phyloP scores from a whole-genome alignment of 257 asterid genomes.

The Fraxinus americana region DNA sequence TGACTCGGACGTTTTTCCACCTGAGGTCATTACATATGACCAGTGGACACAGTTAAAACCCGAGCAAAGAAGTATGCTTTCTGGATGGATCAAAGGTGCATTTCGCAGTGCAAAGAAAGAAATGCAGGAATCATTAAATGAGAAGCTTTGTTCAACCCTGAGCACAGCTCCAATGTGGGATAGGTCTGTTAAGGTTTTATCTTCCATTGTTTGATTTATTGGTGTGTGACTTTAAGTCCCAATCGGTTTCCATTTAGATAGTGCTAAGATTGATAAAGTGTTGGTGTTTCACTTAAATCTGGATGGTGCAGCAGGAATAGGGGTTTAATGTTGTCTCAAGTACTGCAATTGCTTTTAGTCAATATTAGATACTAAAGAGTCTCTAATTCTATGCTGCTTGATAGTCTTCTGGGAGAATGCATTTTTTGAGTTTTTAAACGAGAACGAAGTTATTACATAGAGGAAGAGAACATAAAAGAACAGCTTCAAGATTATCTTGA shows the following conservation, averaged over 20 bases:
- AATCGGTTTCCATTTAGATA: constrained; percentile 1
- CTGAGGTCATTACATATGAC: constrained; percentile 76
- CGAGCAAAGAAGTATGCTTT: constrained; percentile 44
- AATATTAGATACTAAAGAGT: background rate
- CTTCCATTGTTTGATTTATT: constrained; percentile 8
- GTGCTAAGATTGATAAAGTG: background rate
- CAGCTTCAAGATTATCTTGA: constrained; percentile 7
- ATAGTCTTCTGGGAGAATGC: background rate
- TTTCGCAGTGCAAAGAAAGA: constrained; percentile 74
- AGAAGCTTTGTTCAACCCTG: constrained; percentile 65
- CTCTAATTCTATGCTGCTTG: background rate
- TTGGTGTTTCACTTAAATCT: background rate
- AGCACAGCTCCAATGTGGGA: constrained; percentile 89
- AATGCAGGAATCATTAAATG: constrained; percentile 54
- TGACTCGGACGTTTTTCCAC: constrained; percentile 60
- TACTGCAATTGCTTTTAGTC: background rate
- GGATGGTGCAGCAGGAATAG: background rate
- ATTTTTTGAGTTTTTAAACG: background rate
- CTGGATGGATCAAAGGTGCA: constrained; percentile 88
- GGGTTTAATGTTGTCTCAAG: background rate
- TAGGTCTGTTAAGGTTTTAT: constrained; percentile 50
- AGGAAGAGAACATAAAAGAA: constrained; percentile 12
- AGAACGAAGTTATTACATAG: background rate
- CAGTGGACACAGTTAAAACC: constrained; percentile 75
- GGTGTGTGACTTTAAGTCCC: background rate